A percentile compares a stretch with the other conserved stretches of the same genome.
Evolutionary conservation across 345 rosid species (phyloP).

Genomic region (Theobroma cacao): DNA sequence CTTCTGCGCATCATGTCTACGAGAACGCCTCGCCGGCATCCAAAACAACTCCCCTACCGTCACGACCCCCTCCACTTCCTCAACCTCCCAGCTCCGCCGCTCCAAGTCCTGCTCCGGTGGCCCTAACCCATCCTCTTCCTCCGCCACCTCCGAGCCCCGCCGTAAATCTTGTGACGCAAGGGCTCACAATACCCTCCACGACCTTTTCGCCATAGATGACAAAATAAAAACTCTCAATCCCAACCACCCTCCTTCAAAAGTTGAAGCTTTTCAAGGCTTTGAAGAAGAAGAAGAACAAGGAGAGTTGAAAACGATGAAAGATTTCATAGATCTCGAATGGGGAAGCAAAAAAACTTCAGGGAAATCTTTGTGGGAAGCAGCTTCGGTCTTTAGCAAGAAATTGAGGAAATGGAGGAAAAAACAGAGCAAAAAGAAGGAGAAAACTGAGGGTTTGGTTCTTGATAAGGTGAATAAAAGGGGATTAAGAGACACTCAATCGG

Average conservation of each 20-base stretch:
- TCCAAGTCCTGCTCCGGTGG: slow-evolving; percentile 44
- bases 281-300: slow-evolving; percentile 27
- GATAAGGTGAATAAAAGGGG: slow-evolving; percentile 14
- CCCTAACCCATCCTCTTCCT: slow-evolving; percentile 20
- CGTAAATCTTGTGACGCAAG: slow-evolving; percentile 58
- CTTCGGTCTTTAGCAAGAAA: slow-evolving; percentile 51
- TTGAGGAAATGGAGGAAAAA: slow-evolving; percentile 49
- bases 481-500: slow-evolving; percentile 37
- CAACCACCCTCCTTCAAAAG: slow-evolving; percentile 4
- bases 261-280: slow-evolving; percentile 18
- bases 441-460: slow-evolving; percentile 4
- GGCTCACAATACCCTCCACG: slow-evolving; percentile 37
- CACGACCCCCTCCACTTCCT: slow-evolving; percentile 13
- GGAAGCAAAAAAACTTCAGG: slow-evolving; percentile 32
- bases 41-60: slow-evolving; percentile 25
- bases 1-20: slow-evolving; percentile 19
- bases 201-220: slow-evolving; percentile 45
- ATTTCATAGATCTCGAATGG: slow-evolving; percentile 65
- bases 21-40: slow-evolving; percentile 24
- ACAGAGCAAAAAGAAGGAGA: slow-evolving; percentile 29
- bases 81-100: slow-evolving; percentile 44
- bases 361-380: slow-evolving; percentile 42
- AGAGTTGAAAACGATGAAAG: slow-evolving; percentile 60
- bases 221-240: slow-evolving; percentile 8
- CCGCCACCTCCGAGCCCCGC: slow-evolving; percentile 38